Conservation (phyloP, 352 stramenopile genomes). For the Phytophthora fragariae region DNA sequence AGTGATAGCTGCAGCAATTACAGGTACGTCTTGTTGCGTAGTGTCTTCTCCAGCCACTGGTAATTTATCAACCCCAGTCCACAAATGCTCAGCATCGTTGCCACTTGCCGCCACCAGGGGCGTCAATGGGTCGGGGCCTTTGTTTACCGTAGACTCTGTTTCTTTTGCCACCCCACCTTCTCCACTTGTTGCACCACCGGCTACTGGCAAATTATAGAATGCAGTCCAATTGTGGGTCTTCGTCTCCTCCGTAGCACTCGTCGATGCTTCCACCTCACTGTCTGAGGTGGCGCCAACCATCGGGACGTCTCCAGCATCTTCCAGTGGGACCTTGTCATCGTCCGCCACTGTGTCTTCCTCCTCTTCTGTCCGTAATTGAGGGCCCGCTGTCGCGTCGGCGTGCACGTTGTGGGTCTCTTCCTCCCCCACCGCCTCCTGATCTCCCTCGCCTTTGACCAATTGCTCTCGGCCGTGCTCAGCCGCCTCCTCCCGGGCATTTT, state of each 20-base stretch:
- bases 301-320: conserved; percentile 28
- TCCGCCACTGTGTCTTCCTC: conserved; percentile 32
- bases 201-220: conserved; percentile 25
- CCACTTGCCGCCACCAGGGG: background rate
- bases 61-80: conserved; percentile 37
- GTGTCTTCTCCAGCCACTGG: conserved; percentile 13
- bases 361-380: conserved; percentile 16
- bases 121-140: conserved; percentile 9
- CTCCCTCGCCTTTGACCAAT: conserved; percentile 27
- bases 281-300: conserved; percentile 23
- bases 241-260: background rate
- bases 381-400: conserved; percentile 21
- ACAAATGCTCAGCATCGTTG: conserved; percentile 19
- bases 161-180: background rate
- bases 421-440: conserved; percentile 30
- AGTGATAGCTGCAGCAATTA: background rate
- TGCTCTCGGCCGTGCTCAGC: conserved; percentile 27
- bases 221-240: conserved; percentile 29
- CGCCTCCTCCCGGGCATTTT: conserved; percentile 12
- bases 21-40: background rate
- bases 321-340: conserved; percentile 35
- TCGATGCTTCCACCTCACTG: conserved; percentile 10
- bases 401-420: conserved; percentile 28
- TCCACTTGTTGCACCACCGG: background rate
- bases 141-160: conserved; percentile 13